Evolutionary conservation across 805 yeast species (phyloP).

Genomic region (Tetrapisispora nanseiensis): DNA sequence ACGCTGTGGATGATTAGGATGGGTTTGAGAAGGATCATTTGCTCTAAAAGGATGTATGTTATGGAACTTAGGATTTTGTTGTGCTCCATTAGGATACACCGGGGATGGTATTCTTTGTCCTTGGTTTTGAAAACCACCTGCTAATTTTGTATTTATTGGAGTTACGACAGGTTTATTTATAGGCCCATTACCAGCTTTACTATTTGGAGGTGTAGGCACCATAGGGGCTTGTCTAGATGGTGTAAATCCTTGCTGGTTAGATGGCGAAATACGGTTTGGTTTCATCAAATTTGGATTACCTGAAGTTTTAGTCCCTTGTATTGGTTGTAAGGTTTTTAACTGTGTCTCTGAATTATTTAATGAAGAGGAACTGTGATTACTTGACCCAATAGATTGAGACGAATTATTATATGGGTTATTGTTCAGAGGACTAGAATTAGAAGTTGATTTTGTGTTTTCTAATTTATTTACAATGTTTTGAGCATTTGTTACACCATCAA

Average conservation of each 20-base stretch:
- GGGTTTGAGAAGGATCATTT: constrained; percentile 8
- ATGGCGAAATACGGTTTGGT: constrained; percentile 1
- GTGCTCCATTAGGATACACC: constrained; percentile 1
- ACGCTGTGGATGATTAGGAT: constrained; percentile 3
- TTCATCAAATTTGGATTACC: background rate
- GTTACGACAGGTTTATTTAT: background rate
- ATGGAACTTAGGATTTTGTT: constrained; percentile 5
- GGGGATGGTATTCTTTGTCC: background rate
- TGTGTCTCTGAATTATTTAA: background rate
- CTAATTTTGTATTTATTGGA: constrained; percentile 4
- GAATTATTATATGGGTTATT: background rate
- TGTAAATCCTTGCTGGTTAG: constrained; percentile 8
- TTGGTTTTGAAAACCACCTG: background rate
- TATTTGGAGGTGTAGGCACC: constrained; percentile 23
- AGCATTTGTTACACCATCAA: constrained; percentile 6
- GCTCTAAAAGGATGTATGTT: constrained; percentile 7
- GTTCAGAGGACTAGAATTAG: background rate
- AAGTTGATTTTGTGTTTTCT: background rate
- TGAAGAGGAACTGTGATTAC: background rate
- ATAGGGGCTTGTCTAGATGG: constrained; percentile 25
- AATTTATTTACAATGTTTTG: constrained; percentile 4
- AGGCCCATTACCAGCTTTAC: constrained; percentile 8
- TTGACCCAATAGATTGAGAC: background rate
- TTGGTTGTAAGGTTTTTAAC: background rate
- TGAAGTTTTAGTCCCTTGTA: constrained; percentile 7